Base-by-base conservation (phyloP, 805 yeast species). In the Candida ulmi region DNA sequence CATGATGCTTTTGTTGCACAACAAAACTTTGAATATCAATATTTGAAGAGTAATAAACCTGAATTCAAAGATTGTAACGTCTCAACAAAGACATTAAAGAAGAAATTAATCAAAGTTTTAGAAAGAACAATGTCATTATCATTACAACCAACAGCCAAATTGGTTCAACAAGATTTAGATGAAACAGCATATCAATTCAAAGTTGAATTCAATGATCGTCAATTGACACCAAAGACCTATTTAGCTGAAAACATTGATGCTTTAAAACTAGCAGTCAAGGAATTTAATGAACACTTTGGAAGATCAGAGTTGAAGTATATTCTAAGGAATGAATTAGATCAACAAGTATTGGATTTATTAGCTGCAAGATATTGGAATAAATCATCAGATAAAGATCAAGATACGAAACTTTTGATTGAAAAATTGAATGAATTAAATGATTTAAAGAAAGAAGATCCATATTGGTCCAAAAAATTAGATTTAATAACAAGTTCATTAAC, bases 141-240 rank as follows among this genome's bases (percentile, higher is more conserved):
- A 1, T 69, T 93, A 40, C 81, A 80, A 46, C 98, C 99, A 18
- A 88, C 97, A 12, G 87, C 88, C 38, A 70, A 74, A 34, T 72
- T 90, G 7, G 91, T 93, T 37, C 86, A 85, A 45, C 90, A 80
- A 54, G 99, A 93, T 60, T 72, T 90, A 33, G 99, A 95, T 58
- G 99, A 95, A 53, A 78, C 97, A 0, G 68, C 93, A 1, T 93
- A 93, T 58, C 80, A 83, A 57, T 93, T 88, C 66, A 93, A 93
- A 60, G 99, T 93, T 18, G 97, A 93, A 61, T 93, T 88, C 63
- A 93, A 93, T 57, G 99, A 93, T 61, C 76, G 97, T 39, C 86
- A 83, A 27, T 69, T 93, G 46, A 93, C 99, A 0, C 95, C 98
- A 13, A 93, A 88, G 54, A 87, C 95, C 42, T 93, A 93, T 57